A percentile compares a stretch with the other conserved stretches of the same genome.
phyloP scores from a whole-genome alignment of 1,284 basidiomycete genomes.

The Papiliotrema laurentii region DNA sequence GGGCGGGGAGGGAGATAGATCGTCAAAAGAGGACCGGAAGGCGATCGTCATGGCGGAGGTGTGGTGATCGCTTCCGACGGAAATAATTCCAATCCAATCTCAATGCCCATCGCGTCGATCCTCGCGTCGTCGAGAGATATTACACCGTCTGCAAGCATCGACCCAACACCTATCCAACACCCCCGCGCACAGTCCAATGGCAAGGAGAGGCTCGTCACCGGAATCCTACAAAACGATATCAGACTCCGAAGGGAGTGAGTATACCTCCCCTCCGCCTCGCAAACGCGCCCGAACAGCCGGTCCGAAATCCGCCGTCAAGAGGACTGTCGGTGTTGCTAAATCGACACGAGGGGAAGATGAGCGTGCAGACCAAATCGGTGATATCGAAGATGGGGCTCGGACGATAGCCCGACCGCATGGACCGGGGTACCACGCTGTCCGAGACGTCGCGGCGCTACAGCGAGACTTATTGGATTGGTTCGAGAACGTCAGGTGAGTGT shows the following conservation, averaged over 20 bases:
- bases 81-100: too few species aligned
- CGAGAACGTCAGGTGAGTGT: conserved; percentile 36
- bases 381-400: conserved; percentile 20
- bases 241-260: conserved; percentile 16
- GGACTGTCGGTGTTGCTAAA: too few species aligned
- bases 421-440: conserved; percentile 26
- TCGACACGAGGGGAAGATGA: neutral
- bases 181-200: neutral
- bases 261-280: conserved; percentile 4
- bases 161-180: neutral
- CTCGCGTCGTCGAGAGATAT: neutral
- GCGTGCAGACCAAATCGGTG: neutral
- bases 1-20: too few species aligned
- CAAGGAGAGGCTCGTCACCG: neutral
- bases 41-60: too few species aligned
- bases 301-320: conserved; percentile 6
- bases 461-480: conserved; percentile 44
- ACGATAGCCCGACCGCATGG: conserved; percentile 23
- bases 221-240: conserved; percentile 8
- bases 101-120: too few species aligned
- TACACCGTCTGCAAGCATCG: too few species aligned
- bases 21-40: too few species aligned
- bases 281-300: conserved; percentile 3
- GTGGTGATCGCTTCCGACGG: too few species aligned
- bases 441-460: conserved; percentile 17